phyloP scores from a whole-genome alignment of 495 filamentous ascomycete species.

The Xylaria longipes region DNA sequence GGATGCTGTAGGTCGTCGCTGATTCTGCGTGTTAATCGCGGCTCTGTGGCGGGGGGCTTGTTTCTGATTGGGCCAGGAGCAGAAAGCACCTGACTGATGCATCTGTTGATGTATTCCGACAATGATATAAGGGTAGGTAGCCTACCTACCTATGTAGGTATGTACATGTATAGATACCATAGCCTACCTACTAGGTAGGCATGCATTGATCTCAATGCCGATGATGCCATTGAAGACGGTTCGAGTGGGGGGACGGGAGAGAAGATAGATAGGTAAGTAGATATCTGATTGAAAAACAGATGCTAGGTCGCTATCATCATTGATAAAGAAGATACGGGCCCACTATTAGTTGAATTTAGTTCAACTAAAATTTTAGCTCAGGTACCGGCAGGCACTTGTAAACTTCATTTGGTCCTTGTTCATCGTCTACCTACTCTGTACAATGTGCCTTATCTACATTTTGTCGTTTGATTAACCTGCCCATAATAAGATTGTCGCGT shows the following conservation, averaged over 20 bases:
- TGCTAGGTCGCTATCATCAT: neutral
- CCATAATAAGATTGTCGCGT: constrained; percentile 1
- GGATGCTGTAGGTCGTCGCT: neutral
- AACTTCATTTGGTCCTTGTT: too few species aligned
- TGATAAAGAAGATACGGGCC: too few species aligned
- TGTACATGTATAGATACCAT: neutral
- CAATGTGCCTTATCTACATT: neutral
- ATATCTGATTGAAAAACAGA: too few species aligned
- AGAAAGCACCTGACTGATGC: neutral
- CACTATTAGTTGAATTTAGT: too few species aligned
- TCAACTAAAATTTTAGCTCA: too few species aligned
- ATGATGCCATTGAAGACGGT: neutral
- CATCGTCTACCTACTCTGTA: neutral
- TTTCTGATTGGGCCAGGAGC: neutral
- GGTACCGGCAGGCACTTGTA: too few species aligned
- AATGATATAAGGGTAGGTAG: neutral
- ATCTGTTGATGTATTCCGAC: neutral
- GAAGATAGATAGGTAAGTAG: neutral
- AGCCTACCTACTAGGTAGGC: too few species aligned
- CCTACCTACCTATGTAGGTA: neutral
- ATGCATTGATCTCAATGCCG: neutral
- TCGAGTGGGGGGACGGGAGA: neutral
- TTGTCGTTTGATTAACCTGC: neutral
- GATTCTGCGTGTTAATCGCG: neutral
- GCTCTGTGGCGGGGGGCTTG: neutral